Evolutionary conservation across 2,329 filamentous ascomycete genomes (phyloP).

Genomic region (Trichoderma endophyticum): DNA sequence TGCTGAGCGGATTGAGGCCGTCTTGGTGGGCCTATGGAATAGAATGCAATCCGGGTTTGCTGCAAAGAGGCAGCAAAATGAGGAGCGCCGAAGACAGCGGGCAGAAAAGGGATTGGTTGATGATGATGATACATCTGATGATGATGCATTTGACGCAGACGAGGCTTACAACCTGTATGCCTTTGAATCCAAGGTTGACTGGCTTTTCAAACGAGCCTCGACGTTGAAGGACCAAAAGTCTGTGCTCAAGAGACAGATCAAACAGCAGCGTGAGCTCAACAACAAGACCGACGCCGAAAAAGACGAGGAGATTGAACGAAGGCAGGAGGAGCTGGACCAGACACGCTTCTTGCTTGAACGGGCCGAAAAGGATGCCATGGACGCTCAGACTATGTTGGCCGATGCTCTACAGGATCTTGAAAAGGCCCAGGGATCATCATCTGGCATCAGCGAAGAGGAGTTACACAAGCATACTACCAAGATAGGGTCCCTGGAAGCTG

Average conservation of each 20-base stretch:
- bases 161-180: slow-evolving; percentile 69
- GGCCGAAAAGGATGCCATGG: slow-evolving; percentile 38
- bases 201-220: slow-evolving; percentile 72
- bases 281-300: slow-evolving; percentile 75
- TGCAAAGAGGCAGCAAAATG: slow-evolving; percentile 52
- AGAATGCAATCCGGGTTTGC: slow-evolving; percentile 51
- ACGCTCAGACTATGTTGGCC: slow-evolving; percentile 47
- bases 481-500: slow-evolving; percentile 23
- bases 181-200: slow-evolving; percentile 76
- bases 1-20: slow-evolving; percentile 51
- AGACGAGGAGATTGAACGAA: slow-evolving; percentile 60
- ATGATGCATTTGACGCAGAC: slow-evolving; percentile 55
- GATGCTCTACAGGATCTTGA: slow-evolving; percentile 39
- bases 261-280: slow-evolving; percentile 91
- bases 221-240: slow-evolving; percentile 82
- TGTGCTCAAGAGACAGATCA: slow-evolving; percentile 86
- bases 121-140: slow-evolving; percentile 61
- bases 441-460: slow-evolving; percentile 26
- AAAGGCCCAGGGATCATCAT: slow-evolving; percentile 28
- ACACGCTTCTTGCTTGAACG: slow-evolving; percentile 35
- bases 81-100: slow-evolving; percentile 51
- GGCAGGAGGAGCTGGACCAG: slow-evolving; percentile 54
- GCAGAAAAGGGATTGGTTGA: slow-evolving; percentile 55
- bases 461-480: slow-evolving; percentile 25
- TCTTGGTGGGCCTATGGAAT: slow-evolving; percentile 56